Evolutionary conservation across 164 flowering plant species (phyloP), one percentile per base, ranked within the genome.

Genomic region (Santalum album): DNA sequence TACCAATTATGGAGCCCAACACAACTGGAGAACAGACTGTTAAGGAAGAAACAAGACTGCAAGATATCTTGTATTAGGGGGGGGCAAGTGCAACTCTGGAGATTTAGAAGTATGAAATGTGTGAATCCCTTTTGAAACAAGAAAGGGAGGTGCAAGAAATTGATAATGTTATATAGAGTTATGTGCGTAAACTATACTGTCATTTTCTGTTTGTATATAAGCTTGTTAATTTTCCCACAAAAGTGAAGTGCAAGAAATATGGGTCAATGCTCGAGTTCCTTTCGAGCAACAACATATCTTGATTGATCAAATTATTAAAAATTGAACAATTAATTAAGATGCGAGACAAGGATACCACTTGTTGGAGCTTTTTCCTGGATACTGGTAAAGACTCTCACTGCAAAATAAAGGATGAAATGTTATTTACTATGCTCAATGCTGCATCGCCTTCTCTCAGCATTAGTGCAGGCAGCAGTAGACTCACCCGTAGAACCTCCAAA

Each of bases 321-420:
- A n/a, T n/a, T n/a, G n/a, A n/a, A n/a, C 34, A 29, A 9, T 29
- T 29, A 29, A 38, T 14, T 38, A 14, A 38, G 14, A 11, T 15
- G 24, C 56, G 49, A 25, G 20, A 56, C 46, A 79, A 78, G 82
- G 81, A 78, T 92, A 92, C 99, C 82, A 63, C 85, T 92, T 56
- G 63, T 58, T 53, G 99, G 99, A 56, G 96, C 96, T 36, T 83
- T 73, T 72, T 92, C 99, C 73, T 92, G 99, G 51, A 85, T 54
- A 79, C 94, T 80, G 62, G 99, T 89, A 53, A 92, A 92, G 42
- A 92, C 91, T 67, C 99, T 83, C 58, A 80, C 99, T 92, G 84
- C 72, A 71, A 65, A 57, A 58, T 43, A 63, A 47, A 60, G n/a
- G 48, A 24, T 39, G 12, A 20, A 25, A 64, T n/a, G 21, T 59